Conservation (phyloP, 306 rosid genomes). For the Citrullus amarus region DNA sequence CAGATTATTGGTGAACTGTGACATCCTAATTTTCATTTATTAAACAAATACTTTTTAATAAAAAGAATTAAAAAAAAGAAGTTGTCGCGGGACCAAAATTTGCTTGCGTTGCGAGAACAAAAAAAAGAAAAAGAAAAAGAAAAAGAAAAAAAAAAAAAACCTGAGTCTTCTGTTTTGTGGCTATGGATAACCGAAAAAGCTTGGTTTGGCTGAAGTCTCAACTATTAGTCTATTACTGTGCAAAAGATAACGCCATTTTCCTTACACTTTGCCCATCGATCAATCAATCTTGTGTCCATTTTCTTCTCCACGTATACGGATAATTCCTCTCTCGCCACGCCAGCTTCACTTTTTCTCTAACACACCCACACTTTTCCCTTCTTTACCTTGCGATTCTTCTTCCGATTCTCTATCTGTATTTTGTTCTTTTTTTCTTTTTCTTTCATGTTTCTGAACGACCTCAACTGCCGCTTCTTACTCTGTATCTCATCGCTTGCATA, state of each 20-base stretch:
- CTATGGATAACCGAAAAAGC: background rate
- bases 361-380: background rate
- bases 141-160: background rate
- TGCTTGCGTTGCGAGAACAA: background rate
- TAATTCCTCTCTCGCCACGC: conserved; percentile 26
- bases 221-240: background rate
- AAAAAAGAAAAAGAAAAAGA: background rate
- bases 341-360: background rate
- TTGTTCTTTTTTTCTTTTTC: background rate
- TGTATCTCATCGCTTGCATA: conserved; percentile 12
- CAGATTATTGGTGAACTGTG: too few species aligned
- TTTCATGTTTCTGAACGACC: background rate
- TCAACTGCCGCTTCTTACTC: background rate
- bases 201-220: background rate
- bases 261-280: background rate
- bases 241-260: background rate
- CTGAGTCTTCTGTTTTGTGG: background rate
- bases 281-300: conserved; percentile 18
- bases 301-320: conserved; percentile 39
- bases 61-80: background rate
- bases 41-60: too few species aligned
- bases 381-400: background rate
- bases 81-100: background rate
- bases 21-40: too few species aligned
- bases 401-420: background rate